Conservation (phyloP, 345 rosid species). For the Rubroshorea leprosula region DNA sequence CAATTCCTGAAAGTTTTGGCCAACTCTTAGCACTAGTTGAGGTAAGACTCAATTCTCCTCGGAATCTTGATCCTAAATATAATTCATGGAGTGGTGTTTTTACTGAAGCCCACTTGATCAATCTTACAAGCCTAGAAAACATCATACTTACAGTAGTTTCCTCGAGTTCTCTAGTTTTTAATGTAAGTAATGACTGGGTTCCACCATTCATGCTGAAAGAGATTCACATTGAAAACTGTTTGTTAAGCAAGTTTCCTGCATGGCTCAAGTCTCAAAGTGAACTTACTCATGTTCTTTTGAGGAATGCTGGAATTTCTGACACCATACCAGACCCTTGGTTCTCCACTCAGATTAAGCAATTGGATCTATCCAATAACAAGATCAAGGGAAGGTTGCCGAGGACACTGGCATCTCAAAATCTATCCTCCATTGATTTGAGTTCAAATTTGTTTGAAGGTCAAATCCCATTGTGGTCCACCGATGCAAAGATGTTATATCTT, state of each 20-base stretch:
- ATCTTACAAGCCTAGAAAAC: background rate
- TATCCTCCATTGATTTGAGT: slow-evolving; percentile 9
- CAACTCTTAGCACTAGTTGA: slow-evolving; percentile 14
- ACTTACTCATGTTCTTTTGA: background rate
- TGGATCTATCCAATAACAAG: slow-evolving; percentile 1
- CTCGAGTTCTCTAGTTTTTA: background rate
- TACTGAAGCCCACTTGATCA: slow-evolving; percentile 8
- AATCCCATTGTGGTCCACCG: background rate
- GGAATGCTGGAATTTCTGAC: background rate
- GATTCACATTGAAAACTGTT: background rate
- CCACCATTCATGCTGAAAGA: background rate
- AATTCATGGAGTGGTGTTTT: slow-evolving; percentile 13
- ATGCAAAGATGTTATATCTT: background rate
- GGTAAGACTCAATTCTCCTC: slow-evolving; percentile 8
- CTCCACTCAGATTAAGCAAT: too few relatives aligned
- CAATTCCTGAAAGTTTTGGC: slow-evolving; percentile 2
- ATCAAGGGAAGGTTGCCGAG: background rate
- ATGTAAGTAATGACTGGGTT: background rate
- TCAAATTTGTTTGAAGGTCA: background rate
- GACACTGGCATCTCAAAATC: background rate
- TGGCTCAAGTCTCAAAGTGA: slow-evolving; percentile 9
- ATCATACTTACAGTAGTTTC: background rate
- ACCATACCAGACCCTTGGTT: slow-evolving; percentile 1
- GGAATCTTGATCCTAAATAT: background rate
- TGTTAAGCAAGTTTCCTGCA: slow-evolving; percentile 1